Evolutionary conservation across 306 rosid genomes (phyloP), one percentile per base, ranked within the genome.

Genomic region (Canavalia gladiata): DNA sequence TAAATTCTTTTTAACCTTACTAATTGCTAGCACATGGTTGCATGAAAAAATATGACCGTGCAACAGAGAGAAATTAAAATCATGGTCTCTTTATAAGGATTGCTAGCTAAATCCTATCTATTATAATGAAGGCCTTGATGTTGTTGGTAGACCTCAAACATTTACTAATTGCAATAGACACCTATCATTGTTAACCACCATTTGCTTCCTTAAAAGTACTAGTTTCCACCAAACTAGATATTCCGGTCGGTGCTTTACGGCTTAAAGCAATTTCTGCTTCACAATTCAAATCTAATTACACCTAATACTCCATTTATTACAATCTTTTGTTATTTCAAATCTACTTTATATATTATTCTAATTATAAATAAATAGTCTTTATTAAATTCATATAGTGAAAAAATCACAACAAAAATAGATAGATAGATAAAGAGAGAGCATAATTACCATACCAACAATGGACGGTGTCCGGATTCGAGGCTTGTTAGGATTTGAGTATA

Each of bases 11-110:
- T 64, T 31, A 76, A 81, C 49, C 81, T 41, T 73, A 74, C 76
- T 87, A 83, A 88, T 90, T 72, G 88, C 81, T 37, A 76, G 80
- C 97, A 89, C 97, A 92, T 92, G 97, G 76, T 74, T 85, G 89
- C 90, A 84, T 87, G 92, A 85, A 82, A 81, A 82, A 68, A 72
- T 67, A 71, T 60, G 3, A 65, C 57, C 37, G 74, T 66, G 18
- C 8, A 88, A 47, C 4, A 58, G 45, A 80, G 47, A 55, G 58
- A 72, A 73, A 76, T 12, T 51, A 58, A 65, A 81, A 81, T 67
- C 37, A 73, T 57, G 52, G 31, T 83, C 72, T 76, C 77, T 87
- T 87, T 85, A 72, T 45, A 72, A 83, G 70, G 78, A 75, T 74
- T 83, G 78, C 58, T 81, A 83, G 78, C 84, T 79, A 82, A 77